Evolutionary conservation across 2,329 filamentous ascomycete genomes (phyloP), one percentile per base, ranked within the genome.

Genomic region (Stagonosporopsis cucurbitacearum): DNA sequence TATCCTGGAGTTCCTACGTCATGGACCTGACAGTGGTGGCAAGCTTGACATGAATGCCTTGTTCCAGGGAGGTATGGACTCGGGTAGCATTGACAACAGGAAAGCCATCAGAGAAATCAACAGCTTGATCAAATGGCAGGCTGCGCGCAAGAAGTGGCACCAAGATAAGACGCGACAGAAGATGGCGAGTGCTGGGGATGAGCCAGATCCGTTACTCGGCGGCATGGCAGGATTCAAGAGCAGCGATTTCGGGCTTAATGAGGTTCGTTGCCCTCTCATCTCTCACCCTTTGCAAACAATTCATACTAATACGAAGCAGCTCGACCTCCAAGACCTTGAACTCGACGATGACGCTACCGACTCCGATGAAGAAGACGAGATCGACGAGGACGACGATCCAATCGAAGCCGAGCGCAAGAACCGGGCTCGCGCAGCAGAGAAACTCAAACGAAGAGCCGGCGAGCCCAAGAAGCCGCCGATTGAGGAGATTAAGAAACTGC

Each of bases 101-200:
- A 85, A 86, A 61, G 90, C 90, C 0, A 86, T 93, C 8, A 78
- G 78, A 3, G 95, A 99, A 78, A 93, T 98, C 69, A 86, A 98
- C 69, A 80, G 84, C 26, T 81, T 99, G 45, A 95, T 99, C 65
- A 83, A 88, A 43, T 99, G 95, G 95, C 95, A 99, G 75, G 91
- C 93, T 72, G 91, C 91, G 37, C 84, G 95, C 51, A 98, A 99
- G 83, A 94, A 94, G 78, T 99, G 95, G 95, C 95, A 99, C 74
- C 88, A 94, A 58, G 92, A 96, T 78, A 99, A 99, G 82, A 99
- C 95, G 8, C 82, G 93, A 50, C 95, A 98, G 79, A 99, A 99
- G 83, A 98, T 99, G 95, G 95, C 95, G 0, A 92, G 92, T 2
- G 92, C 87, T 3, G 81, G 73, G 6, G 81, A 81, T 6, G 79